These are phyloP conservation scores for Penicillium desertorum DNA, from an alignment of 495 filamentous ascomycete genomes.

Conservation along the genomic window DNA sequence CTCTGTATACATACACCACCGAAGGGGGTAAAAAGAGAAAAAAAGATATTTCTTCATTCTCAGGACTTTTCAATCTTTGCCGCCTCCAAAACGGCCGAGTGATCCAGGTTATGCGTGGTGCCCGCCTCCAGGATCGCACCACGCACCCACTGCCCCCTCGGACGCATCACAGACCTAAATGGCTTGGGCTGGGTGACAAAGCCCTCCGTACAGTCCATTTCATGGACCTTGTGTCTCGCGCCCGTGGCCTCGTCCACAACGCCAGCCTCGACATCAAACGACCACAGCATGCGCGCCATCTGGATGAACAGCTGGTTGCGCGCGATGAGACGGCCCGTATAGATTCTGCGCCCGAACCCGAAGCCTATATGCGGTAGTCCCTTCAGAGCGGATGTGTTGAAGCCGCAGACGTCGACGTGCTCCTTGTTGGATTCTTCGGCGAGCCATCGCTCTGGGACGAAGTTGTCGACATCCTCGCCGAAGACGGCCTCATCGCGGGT, in stretches of 20 bases:
- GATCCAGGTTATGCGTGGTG: neutral
- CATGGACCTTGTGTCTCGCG: neutral
- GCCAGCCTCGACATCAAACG: conserved; percentile 1
- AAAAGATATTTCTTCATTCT: neutral
- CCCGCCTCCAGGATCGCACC: neutral
- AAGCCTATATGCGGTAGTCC: neutral
- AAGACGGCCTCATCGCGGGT: conserved; percentile 13
- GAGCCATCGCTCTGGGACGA: conserved; percentile 29
- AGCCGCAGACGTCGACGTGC: neutral
- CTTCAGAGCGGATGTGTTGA: neutral
- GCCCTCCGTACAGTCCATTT: neutral
- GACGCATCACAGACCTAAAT: conserved; percentile 1
- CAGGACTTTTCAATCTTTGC: neutral
- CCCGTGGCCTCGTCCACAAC: neutral
- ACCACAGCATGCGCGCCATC: conserved; percentile 1
- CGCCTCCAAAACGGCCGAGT: neutral
- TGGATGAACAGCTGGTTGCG: conserved; percentile 2
- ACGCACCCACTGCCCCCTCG: conserved; percentile 1
- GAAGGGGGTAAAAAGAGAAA: neutral
- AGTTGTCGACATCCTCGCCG: conserved; percentile 18
- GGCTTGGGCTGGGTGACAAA: neutral
- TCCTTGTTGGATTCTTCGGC: neutral
- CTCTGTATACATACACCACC: too few relatives aligned
- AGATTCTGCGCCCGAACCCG: neutral
- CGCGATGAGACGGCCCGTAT: neutral